Evolutionary conservation across 1,284 basidiomycete species (phyloP).

Genomic region (Puccinia novopanici): DNA sequence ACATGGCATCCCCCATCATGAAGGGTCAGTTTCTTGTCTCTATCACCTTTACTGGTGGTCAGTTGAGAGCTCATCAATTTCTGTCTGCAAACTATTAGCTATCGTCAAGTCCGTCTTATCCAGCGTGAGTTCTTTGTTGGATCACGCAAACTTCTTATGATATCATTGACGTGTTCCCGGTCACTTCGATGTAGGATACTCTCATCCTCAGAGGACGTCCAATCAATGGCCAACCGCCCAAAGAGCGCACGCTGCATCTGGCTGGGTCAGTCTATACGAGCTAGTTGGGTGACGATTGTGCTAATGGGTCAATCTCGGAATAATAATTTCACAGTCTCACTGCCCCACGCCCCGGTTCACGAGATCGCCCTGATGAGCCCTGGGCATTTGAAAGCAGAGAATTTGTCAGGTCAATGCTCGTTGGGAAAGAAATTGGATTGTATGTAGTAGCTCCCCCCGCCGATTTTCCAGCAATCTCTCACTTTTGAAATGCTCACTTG

Average conservation of each 20-base stretch:
- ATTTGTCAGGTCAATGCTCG: conserved; percentile 40
- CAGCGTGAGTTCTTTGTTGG: conserved; percentile 3
- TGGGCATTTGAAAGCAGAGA: conserved; percentile 49
- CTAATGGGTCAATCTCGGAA: neutral
- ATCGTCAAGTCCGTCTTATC: conserved; percentile 50
- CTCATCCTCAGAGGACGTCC: conserved; percentile 46
- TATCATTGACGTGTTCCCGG: neutral
- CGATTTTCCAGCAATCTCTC: neutral
- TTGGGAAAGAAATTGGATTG: conserved; percentile 50
- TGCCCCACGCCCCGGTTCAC: conserved; percentile 44
- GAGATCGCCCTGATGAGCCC: conserved; percentile 49
- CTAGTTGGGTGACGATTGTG: neutral
- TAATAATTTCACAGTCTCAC: conserved; percentile 20
- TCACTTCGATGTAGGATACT: conserved; percentile 46
- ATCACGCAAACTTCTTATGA: neutral
- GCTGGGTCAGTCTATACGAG: conserved; percentile 28
- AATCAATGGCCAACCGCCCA: conserved; percentile 49
- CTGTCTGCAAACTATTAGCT: conserved; percentile 18
- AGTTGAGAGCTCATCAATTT: conserved; percentile 16
- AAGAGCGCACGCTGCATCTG: conserved; percentile 48
- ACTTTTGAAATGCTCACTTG: neutral
- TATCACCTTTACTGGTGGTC: neutral
- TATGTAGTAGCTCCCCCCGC: neutral
- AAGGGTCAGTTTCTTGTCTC: conserved; percentile 12
- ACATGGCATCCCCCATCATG: conserved; percentile 32